phyloP scores from a whole-genome alignment of 2,329 filamentous ascomycete genomes.

The Leptographium procerum region DNA sequence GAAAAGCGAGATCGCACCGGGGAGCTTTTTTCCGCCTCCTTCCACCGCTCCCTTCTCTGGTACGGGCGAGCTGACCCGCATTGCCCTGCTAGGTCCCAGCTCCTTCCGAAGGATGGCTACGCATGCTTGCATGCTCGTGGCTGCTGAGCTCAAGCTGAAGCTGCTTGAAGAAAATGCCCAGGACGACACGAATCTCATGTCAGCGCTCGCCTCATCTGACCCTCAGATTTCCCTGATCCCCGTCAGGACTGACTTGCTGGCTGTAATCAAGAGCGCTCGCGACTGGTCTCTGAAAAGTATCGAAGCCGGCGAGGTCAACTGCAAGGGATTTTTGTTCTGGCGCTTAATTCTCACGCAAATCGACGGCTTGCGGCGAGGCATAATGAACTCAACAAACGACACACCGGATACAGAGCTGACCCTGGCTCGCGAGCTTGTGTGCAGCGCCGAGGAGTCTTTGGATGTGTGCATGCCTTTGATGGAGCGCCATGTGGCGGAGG shows the following conservation, averaged over 20 bases:
- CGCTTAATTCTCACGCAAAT: conserved; percentile 28
- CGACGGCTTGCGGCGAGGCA: conserved; percentile 26
- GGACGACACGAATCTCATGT: background rate
- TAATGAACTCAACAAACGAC: conserved; percentile 21
- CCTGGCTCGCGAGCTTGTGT: conserved; percentile 1
- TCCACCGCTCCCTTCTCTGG: background rate
- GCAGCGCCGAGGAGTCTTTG: conserved; percentile 11
- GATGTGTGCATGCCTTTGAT: conserved; percentile 16
- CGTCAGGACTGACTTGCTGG: conserved; percentile 1
- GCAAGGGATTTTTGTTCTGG: conserved; percentile 39
- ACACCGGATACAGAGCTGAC: conserved; percentile 5
- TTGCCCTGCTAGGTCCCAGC: conserved; percentile 29
- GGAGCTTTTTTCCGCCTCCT: background rate
- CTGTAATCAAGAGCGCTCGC: background rate
- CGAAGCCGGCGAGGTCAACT: conserved; percentile 33
- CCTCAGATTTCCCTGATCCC: background rate
- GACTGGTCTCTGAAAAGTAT: conserved; percentile 6
- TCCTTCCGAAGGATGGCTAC: conserved; percentile 28
- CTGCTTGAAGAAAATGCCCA: conserved; percentile 22
- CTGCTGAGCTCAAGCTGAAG: conserved; percentile 32
- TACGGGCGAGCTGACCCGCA: conserved; percentile 21
- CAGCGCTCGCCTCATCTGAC: background rate
- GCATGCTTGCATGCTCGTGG: conserved; percentile 28
- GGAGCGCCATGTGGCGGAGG: conserved; percentile 8
- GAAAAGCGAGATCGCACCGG: conserved; percentile 6